phyloP scores from a whole-genome alignment of 2,329 filamentous ascomycete genomes.

The Penicillium sp. region DNA sequence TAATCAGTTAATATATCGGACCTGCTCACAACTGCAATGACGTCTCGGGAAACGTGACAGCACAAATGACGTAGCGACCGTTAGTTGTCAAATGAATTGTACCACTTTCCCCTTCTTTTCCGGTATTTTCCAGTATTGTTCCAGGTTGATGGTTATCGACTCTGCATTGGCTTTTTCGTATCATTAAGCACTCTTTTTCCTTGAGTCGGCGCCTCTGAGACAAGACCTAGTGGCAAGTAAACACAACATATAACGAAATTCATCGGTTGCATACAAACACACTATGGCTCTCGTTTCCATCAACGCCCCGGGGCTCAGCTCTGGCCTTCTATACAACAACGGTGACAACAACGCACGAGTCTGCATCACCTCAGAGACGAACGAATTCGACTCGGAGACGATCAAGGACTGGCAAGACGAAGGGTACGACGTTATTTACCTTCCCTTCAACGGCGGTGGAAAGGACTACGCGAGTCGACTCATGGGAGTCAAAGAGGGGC shows the following conservation, averaged over 20 bases:
- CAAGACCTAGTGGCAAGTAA: neutral
- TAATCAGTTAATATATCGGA: too few relatives aligned
- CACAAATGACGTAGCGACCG: constrained; percentile 15
- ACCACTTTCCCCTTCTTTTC: neutral
- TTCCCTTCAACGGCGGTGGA: constrained; percentile 51
- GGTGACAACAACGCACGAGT: constrained; percentile 31
- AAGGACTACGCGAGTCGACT: constrained; percentile 51
- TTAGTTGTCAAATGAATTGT: constrained; percentile 6
- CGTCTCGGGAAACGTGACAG: constrained; percentile 11
- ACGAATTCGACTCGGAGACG: constrained; percentile 51
- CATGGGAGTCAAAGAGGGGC: constrained; percentile 49
- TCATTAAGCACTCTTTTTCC: neutral
- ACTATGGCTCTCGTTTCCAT: constrained; percentile 35
- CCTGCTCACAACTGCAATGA: constrained; percentile 11
- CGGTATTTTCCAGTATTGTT: neutral
- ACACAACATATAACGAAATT: neutral
- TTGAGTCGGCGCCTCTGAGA: neutral
- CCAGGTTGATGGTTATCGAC: neutral
- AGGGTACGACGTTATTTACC: constrained; percentile 56
- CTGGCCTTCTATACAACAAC: constrained; percentile 35
- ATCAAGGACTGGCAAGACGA: constrained; percentile 56
- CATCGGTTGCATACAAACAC: neutral
- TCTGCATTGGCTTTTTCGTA: neutral
- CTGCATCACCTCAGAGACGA: constrained; percentile 33
- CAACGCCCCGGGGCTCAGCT: constrained; percentile 28